Percentiles rank a stretch among this genome's conserved stretches.
These are phyloP conservation scores for Cordyceps cicadae DNA, from an alignment of 2,329 filamentous ascomycete species.

Conservation along the genomic window DNA sequence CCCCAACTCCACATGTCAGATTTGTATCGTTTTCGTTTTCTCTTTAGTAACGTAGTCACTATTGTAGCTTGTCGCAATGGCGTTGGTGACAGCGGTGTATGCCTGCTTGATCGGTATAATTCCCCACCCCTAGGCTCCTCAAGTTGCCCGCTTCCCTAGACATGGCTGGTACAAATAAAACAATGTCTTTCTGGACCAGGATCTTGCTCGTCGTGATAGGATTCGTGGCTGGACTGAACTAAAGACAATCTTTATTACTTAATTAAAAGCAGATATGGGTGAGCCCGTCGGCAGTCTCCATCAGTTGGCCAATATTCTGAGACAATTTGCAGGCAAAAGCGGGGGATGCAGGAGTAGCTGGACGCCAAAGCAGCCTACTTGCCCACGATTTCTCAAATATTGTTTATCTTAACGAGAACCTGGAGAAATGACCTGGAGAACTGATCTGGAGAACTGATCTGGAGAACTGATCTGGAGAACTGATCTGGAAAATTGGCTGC, in stretches of 20 bases:
- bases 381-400: not conserved
- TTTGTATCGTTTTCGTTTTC: not conserved
- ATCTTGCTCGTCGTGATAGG: not conserved
- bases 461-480: no score
- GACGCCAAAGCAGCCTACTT: not conserved
- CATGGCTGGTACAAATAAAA: not conserved
- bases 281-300: not conserved
- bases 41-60: no score
- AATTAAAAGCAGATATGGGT: not conserved
- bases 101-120: constrained; percentile 5
- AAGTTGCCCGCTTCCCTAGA: constrained; percentile 3
- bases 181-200: not conserved
- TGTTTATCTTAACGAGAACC: not conserved
- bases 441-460: no score
- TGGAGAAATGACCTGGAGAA: not conserved
- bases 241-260: not conserved
- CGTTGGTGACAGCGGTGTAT: not conserved
- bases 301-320: not conserved
- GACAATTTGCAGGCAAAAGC: not conserved
- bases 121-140: not conserved
- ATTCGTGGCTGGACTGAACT: not conserved
- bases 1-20: not conserved
- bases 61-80: not conserved
- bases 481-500: not conserved
- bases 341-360: not conserved